These are phyloP conservation scores for Ustilago bromivora DNA, from an alignment of 1,284 basidiomycete genomes.

Conservation along the genomic window DNA sequence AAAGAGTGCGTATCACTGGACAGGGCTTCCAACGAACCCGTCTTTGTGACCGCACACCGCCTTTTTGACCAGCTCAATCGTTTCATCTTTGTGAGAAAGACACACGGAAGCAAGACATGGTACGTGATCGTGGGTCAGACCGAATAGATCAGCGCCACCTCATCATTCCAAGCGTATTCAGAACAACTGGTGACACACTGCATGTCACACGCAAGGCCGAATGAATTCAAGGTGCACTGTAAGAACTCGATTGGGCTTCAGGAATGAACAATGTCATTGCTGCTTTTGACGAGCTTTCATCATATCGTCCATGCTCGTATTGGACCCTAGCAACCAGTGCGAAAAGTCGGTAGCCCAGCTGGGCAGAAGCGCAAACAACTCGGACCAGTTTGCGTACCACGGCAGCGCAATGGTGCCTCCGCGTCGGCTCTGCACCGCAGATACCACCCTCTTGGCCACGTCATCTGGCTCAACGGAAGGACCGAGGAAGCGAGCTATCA, in stretches of 20 bases:
- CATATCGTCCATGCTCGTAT: constrained; percentile 42
- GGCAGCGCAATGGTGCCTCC: constrained; percentile 53
- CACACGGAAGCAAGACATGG: constrained; percentile 15
- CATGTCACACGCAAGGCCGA: constrained; percentile 2
- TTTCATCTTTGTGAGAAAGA: constrained; percentile 34
- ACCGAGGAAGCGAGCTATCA: constrained; percentile 53
- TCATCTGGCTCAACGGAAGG: constrained; percentile 47
- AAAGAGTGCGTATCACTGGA: constrained; percentile 29
- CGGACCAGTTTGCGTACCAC: constrained; percentile 60
- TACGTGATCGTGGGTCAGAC: constrained; percentile 38
- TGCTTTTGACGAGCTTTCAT: constrained; percentile 28
- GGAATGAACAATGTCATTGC: background rate
- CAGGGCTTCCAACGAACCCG: constrained; percentile 23
- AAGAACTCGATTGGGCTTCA: background rate
- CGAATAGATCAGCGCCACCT: background rate
- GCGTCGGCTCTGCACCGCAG: constrained; percentile 45
- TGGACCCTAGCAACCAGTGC: constrained; percentile 40
- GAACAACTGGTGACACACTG: background rate
- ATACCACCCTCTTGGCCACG: constrained; percentile 51
- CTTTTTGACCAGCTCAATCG: constrained; percentile 21
- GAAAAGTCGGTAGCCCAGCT: constrained; percentile 45
- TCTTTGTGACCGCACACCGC: constrained; percentile 34
- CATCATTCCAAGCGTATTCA: background rate
- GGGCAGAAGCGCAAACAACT: constrained; percentile 49
- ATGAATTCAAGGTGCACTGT: background rate